These are phyloP conservation scores for Verbena officinalis DNA, from an alignment of 257 asterid genomes.

Conservation along the genomic window DNA sequence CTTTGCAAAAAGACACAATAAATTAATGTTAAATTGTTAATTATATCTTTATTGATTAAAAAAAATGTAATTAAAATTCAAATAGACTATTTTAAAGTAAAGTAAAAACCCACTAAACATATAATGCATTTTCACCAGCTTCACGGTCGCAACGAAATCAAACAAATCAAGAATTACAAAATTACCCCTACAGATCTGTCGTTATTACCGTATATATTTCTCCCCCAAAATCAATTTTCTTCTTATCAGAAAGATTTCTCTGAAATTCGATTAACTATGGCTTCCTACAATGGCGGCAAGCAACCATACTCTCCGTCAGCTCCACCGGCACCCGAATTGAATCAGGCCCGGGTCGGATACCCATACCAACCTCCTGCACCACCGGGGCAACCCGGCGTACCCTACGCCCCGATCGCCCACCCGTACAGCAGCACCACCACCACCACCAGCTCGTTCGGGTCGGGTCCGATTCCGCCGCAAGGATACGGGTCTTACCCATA, in stretches of 20 bases:
- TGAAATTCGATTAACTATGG: constrained; percentile 27
- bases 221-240: background rate
- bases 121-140: no score
- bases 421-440: constrained; percentile 26
- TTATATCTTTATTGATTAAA: no score
- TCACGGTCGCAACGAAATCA: no score
- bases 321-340: constrained; percentile 60
- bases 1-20: no score
- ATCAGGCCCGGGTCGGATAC: constrained; percentile 40
- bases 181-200: background rate
- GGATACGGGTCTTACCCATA: constrained; percentile 33
- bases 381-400: constrained; percentile 31
- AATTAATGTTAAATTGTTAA: no score
- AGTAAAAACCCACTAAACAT: no score
- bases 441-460: constrained; percentile 35
- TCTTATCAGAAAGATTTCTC: background rate
- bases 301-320: constrained; percentile 66
- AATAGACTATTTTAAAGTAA: no score
- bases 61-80: no score
- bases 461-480: constrained; percentile 42
- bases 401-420: constrained; percentile 36
- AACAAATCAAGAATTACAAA: background rate
- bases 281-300: constrained; percentile 33
- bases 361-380: constrained; percentile 46
- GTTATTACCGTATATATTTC: background rate